Percentiles rank a stretch among this genome's conserved stretches.
phyloP scores from a whole-genome alignment of 2,329 filamentous ascomycete genomes.

The Cladosporium sphaerospermum region DNA sequence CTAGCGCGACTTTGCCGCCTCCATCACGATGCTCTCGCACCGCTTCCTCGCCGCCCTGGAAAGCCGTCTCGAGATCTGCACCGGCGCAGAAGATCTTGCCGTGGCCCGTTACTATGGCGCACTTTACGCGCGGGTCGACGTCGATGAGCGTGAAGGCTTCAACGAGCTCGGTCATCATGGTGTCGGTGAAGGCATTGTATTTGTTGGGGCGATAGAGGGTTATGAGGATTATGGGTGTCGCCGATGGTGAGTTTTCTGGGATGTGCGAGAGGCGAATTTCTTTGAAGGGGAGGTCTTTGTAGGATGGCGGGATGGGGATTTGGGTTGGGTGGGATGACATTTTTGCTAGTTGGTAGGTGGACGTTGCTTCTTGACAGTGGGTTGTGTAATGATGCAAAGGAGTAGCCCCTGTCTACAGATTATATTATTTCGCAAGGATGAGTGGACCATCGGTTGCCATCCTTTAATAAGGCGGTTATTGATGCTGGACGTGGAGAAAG shows the following conservation, averaged over 20 bases:
- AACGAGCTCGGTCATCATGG: constrained; percentile 58
- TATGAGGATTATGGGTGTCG: constrained; percentile 58
- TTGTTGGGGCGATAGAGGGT: constrained; percentile 59
- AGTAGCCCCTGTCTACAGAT: neutral
- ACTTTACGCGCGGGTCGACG: constrained; percentile 49
- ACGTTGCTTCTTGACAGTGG: neutral
- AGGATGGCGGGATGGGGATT: constrained; percentile 29
- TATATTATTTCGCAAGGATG: too few species aligned
- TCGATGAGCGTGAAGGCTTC: constrained; percentile 48
- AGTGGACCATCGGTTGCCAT: too few species aligned
- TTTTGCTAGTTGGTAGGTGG: neutral
- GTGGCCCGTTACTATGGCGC: constrained; percentile 49
- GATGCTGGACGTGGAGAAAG: too few species aligned
- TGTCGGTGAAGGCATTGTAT: constrained; percentile 63
- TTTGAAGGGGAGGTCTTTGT: constrained; percentile 35
- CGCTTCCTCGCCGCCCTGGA: constrained; percentile 37
- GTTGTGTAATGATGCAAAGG: neutral
- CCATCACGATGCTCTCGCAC: constrained; percentile 49
- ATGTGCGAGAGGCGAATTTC: constrained; percentile 39
- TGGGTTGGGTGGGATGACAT: constrained; percentile 21
- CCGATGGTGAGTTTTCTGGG: constrained; percentile 41
- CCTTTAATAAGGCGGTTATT: too few species aligned
- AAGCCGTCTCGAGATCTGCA: constrained; percentile 50
- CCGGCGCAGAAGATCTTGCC: constrained; percentile 49
- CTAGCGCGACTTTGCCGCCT: constrained; percentile 43